Evolutionary conservation across 73 alveolate species (phyloP).

Genomic region (Stentor coeruleus): DNA sequence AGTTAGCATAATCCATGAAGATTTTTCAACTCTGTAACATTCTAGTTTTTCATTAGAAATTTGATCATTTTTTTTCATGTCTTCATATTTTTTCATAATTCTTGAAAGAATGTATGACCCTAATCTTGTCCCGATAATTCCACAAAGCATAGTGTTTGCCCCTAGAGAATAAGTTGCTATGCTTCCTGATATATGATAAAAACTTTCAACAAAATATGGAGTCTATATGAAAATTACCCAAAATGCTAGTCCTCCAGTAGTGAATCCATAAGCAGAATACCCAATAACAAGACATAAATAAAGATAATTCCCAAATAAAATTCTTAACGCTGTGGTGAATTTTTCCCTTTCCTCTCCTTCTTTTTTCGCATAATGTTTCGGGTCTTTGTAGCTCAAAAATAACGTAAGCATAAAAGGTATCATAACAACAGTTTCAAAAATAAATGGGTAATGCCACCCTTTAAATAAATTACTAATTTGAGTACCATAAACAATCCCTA

Average conservation of each 20-base stretch:
- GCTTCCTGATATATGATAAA: background rate
- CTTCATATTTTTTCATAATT: no score
- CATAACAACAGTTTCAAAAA: background rate
- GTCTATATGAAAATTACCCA: no score
- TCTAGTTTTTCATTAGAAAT: background rate
- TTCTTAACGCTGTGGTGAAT: background rate
- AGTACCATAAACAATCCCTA: constrained; percentile 1
- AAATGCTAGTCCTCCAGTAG: constrained; percentile 16
- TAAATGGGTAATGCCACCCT: constrained; percentile 2
- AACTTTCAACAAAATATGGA: background rate
- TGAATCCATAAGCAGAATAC: background rate
- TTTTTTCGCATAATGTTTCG: background rate
- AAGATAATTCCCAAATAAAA: background rate
- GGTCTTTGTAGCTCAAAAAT: background rate
- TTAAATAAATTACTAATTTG: background rate
- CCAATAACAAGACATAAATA: background rate
- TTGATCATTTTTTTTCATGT: no score
- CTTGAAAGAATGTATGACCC: no score
- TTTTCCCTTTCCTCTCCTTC: background rate
- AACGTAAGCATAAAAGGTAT: background rate
- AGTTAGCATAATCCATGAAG: background rate
- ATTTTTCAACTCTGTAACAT: background rate
- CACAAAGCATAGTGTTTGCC: background rate
- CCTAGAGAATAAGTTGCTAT: background rate
- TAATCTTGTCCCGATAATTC: background rate